Evolutionary conservation across 768 basidiomycete species (phyloP), one percentile per base, ranked within the genome.

Genomic region (Cyathus striatus): DNA sequence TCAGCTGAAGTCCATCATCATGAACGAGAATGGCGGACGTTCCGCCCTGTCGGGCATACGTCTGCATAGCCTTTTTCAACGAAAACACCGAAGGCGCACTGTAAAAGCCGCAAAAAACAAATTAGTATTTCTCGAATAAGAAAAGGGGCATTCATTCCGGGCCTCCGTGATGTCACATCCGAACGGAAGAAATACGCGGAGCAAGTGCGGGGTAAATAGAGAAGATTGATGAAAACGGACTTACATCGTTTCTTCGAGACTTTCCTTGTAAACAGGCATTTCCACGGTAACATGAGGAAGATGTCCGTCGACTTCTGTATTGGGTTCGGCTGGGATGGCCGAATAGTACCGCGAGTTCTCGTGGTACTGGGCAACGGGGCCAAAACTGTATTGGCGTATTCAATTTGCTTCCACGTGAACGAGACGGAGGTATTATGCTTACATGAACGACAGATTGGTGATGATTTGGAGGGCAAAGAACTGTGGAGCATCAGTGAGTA

Each of bases 11-110:
- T 22, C 90, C 90, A 57, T 91, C 90, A 54, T 91, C 90, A 59
- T 89, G 86, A 13, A 93, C 68, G 35, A 91, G 72, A 56, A 93
- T 89, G 21, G 78, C 60, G 7, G 84, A 87, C 1, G 84, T 83
- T 4, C 88, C 89, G 38, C 90, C 89, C 60, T 93, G 90, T n/a
- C 89, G 73, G 4, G 90, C 89, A 55, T 91, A 90, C n/a, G 86
- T 87, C 59, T 87, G 86, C 81, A 90, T 90, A 1, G 88, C 89
- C 64, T 82, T 83, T 63, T 90, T 90, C 48, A 83, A 65, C 0
- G 84, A 90, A 53, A 75, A 75, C 3, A 93, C 80, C 14, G 86
- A 88, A 3, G 84, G 86, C 5, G 79, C 56, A 47, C 86, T 89
- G 56, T 4, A 42, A 48, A 4, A 22, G 41, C 63, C 50, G 41